Base-by-base conservation (phyloP, 352 stramenopile species). In the Pythium angustatum region DNA sequence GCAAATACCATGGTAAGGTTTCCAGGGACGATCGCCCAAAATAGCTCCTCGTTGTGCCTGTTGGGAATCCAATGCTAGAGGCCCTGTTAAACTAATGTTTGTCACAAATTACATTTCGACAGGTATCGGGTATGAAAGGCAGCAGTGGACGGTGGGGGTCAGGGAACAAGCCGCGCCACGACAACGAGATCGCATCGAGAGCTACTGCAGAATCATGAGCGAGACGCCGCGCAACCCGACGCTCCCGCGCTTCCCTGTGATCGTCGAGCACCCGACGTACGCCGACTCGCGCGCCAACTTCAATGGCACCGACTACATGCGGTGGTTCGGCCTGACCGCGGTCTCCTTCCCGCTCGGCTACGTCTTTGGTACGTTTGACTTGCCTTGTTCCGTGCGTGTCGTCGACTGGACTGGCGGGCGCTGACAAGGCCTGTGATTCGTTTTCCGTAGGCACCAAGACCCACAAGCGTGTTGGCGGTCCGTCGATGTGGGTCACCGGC, bases 221-320 rank as follows among this genome's bases (percentile, higher is more conserved):
- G 70, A 83, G 63, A 69, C 75, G 57, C 60, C 73, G 55, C 74
- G 64, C 24, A 82, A 92, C 74, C 83, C 85, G 69, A 71, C 72
- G 64, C 65, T 69, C 51, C 75, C 85, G 53, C 77, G 72, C 67
- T 93, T 88, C 76, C 85, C 85, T 19, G 82, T 94, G 70, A 89
- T 88, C 73, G 80, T 85, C 27, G 76, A 90, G 74, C 79, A 94
- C 71, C 85, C 85, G 64, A 90, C 75, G 57, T 93, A 85, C 67
- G 78, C 66, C 45, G 83, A 94, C 63, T 64, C 88, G 40, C 85
- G 84, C 62, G 44, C 47, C 60, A 93, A 93, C 78, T 93, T 91
- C 55, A 77, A 71, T 61, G 60, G 69, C 36, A 62, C 55, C 28
- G 86, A 94, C 75, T 91, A 92, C 71, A 49, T 78, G 57, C 75